Conservation (phyloP, 1,284 basidiomycete genomes). For the Fistulinella staudtii region DNA sequence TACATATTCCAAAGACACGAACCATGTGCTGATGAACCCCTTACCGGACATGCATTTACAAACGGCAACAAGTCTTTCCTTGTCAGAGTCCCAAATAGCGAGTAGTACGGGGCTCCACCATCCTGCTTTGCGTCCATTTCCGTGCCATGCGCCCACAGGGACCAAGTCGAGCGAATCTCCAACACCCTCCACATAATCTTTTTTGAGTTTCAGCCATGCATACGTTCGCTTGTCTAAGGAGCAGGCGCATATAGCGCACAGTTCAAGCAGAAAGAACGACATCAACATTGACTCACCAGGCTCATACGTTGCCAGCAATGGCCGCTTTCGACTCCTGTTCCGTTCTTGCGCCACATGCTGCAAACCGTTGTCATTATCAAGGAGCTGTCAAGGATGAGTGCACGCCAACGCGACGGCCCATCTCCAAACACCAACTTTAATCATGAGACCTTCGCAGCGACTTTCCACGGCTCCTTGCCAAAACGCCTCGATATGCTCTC, state of each 20-base stretch:
- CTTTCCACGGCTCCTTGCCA: slow-evolving; percentile 78
- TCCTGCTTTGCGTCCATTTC: slow-evolving; percentile 85
- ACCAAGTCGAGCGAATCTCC: slow-evolving; percentile 64
- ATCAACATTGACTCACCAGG: slow-evolving; percentile 59
- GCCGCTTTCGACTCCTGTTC: slow-evolving; percentile 61
- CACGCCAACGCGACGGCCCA: neutral
- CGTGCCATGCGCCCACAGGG: slow-evolving; percentile 88
- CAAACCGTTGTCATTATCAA: slow-evolving; percentile 50
- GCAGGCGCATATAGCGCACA: too few relatives aligned
- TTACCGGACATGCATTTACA: slow-evolving; percentile 85
- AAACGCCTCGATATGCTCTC: slow-evolving; percentile 69
- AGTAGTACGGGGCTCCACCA: slow-evolving; percentile 95
- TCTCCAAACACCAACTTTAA: slow-evolving; percentile 57
- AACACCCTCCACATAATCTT: slow-evolving; percentile 66
- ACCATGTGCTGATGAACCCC: slow-evolving; percentile 18
- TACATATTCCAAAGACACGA: neutral
- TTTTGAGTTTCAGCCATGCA: slow-evolving; percentile 85
- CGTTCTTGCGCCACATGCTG: slow-evolving; percentile 31
- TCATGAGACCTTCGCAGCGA: slow-evolving; percentile 90
- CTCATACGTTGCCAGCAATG: slow-evolving; percentile 85
- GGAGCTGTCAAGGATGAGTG: slow-evolving; percentile 41
- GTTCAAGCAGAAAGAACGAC: too few relatives aligned
- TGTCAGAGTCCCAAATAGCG: slow-evolving; percentile 72
- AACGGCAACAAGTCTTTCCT: slow-evolving; percentile 71
- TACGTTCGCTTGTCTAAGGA: slow-evolving; percentile 63